Evolutionary conservation across 139 green algal genomes (phyloP).

Genomic region (Dunaliella primolecta): DNA sequence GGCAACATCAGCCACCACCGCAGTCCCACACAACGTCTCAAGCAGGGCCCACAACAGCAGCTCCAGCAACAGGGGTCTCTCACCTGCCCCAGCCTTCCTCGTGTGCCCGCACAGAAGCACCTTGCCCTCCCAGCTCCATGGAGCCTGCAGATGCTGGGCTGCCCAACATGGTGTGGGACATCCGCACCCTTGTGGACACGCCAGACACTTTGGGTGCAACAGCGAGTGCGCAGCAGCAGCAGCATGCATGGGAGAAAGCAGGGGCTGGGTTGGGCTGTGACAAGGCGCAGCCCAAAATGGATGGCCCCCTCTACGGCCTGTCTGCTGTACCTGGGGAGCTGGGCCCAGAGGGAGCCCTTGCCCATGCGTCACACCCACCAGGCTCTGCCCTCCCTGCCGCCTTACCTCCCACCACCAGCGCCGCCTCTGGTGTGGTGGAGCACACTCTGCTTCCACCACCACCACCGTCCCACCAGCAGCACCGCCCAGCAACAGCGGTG

Average conservation of each 20-base stretch:
- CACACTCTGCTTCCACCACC: too few relatives aligned
- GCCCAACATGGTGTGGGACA: slow-evolving; percentile 14
- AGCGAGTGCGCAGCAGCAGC: neutral
- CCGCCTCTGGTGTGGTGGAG: neutral
- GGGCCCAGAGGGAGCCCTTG: neutral
- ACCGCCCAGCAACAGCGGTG: neutral
- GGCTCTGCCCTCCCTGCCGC: neutral
- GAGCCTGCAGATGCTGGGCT: too few relatives aligned
- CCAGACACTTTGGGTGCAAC: neutral
- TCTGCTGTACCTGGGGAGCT: neutral
- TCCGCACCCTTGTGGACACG: neutral
- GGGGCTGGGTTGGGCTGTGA: neutral
- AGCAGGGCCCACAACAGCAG: too few relatives aligned
- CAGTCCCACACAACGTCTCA: too few relatives aligned
- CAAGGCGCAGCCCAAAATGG: neutral
- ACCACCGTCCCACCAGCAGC: neutral
- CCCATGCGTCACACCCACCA: too few relatives aligned
- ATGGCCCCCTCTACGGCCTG: neutral
- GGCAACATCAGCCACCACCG: too few relatives aligned
- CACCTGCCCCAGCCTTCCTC: too few relatives aligned
- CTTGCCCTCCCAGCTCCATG: too few relatives aligned
- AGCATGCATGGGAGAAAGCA: neutral
- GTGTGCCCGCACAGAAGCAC: too few relatives aligned
- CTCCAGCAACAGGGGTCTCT: too few relatives aligned
- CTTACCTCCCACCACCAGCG: neutral